A percentile compares a stretch with the other conserved stretches of the same genome.
Evolutionary conservation across 331 rosid genomes (phyloP).

Genomic region (Quercus lobata): DNA sequence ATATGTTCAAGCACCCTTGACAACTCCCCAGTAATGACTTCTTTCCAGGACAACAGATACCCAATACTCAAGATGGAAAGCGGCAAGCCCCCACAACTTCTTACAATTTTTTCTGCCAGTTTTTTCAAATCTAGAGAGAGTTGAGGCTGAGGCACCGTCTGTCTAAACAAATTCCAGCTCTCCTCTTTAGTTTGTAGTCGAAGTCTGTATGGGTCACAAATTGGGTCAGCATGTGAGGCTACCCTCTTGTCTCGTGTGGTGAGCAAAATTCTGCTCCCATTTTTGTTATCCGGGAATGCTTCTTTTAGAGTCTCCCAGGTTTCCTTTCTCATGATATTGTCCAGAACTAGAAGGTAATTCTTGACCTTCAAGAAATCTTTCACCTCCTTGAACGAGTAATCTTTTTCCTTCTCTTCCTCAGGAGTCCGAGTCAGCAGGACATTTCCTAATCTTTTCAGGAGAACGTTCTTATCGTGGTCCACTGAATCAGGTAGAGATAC

Average conservation of each 20-base stretch:
- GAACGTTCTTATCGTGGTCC: not conserved
- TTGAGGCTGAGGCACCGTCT: not conserved
- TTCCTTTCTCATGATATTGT: slow-evolving; percentile 10
- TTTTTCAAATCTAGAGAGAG: too few relatives aligned
- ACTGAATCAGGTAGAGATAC: not conserved
- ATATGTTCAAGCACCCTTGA: not conserved
- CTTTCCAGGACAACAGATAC: too few relatives aligned
- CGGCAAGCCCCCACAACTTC: too few relatives aligned
- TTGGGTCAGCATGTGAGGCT: not conserved
- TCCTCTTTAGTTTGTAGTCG: slow-evolving; percentile 5
- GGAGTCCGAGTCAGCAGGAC: not conserved
- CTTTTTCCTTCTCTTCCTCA: not conserved
- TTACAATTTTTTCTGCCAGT: too few relatives aligned
- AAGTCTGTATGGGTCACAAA: not conserved
- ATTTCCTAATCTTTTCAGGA: not conserved
- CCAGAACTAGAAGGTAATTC: slow-evolving; percentile 15
- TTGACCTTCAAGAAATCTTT: not conserved
- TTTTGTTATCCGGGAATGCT: not conserved
- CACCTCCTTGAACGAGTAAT: not conserved
- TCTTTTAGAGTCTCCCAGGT: not conserved
- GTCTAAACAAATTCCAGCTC: not conserved
- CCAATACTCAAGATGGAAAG: too few relatives aligned
- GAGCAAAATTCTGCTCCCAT: not conserved
- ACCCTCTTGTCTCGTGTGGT: not conserved
- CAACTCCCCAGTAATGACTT: too few relatives aligned